A percentile compares a stretch with the other conserved stretches of the same genome.
These are phyloP conservation scores for Papiliotrema nemorosa DNA, from an alignment of 1,284 basidiomycete species.

Conservation along the genomic window DNA sequence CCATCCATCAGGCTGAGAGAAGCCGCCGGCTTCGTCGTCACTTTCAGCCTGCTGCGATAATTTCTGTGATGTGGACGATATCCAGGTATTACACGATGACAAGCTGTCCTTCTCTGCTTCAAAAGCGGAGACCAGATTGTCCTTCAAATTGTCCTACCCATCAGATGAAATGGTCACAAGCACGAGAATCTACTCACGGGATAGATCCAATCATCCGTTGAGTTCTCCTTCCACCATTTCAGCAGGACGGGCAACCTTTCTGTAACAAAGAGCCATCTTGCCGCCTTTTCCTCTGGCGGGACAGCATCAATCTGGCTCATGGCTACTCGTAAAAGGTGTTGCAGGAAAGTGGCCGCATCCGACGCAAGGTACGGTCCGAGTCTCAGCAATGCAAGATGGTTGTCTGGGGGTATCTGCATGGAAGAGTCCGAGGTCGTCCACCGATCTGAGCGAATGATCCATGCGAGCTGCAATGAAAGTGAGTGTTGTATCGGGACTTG, in stretches of 20 bases:
- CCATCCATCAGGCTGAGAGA: slow-evolving; percentile 38
- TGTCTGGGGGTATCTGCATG: slow-evolving; percentile 2
- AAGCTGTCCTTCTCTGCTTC: slow-evolving; percentile 9
- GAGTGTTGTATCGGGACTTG: background rate
- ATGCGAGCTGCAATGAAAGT: background rate
- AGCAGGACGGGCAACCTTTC: slow-evolving; percentile 32
- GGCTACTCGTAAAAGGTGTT: slow-evolving; percentile 6
- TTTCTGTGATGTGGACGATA: slow-evolving; percentile 9
- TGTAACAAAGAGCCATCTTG: slow-evolving; percentile 23
- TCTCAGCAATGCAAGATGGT: slow-evolving; percentile 7
- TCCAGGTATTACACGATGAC: slow-evolving; percentile 10
- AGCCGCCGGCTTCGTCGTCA: slow-evolving; percentile 33
- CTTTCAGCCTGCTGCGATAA: slow-evolving; percentile 17
- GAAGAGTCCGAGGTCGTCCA: background rate
- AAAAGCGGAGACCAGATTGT: slow-evolving; percentile 7
- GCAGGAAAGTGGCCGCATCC: slow-evolving; percentile 13
- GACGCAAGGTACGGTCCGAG: slow-evolving; percentile 7
- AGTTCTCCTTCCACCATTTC: slow-evolving; percentile 35
- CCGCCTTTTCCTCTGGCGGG: slow-evolving; percentile 3
- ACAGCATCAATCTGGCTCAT: background rate
- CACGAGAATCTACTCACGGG: slow-evolving; percentile 21
- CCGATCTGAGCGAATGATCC: background rate
- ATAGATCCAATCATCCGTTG: slow-evolving; percentile 25
- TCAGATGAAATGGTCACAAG: background rate
- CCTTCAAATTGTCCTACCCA: slow-evolving; percentile 9